Evolutionary conservation across 148 eudicot species (phyloP).

Genomic region (Euryodendron excelsum): DNA sequence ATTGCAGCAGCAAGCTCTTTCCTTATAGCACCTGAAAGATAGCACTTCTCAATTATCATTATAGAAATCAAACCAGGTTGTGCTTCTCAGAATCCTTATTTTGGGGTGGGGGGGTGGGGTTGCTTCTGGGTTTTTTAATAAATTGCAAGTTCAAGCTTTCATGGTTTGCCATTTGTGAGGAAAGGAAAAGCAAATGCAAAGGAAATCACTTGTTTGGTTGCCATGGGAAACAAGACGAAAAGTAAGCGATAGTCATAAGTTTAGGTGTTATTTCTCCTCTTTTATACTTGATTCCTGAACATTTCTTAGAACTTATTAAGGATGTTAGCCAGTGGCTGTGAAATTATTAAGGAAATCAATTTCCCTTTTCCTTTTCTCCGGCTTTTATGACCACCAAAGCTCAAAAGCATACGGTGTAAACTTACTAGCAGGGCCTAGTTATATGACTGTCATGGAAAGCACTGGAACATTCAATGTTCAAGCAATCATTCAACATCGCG

Average conservation of each 20-base stretch:
- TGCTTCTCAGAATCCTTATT: too few species aligned
- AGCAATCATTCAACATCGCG: neutral
- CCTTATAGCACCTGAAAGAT: conserved; percentile 54
- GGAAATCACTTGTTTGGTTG: neutral
- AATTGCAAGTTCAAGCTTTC: neutral
- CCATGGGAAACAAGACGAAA: neutral
- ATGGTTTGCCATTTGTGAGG: neutral
- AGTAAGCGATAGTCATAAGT: neutral
- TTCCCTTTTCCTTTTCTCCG: neutral
- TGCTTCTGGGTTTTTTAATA: neutral
- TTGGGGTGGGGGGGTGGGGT: neutral
- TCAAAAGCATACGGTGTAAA: neutral
- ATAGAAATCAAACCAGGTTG: too few species aligned
- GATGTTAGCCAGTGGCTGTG: neutral
- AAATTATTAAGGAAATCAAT: neutral
- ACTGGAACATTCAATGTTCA: neutral
- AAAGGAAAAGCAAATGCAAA: neutral
- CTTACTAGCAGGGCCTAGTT: neutral
- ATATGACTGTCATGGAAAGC: neutral
- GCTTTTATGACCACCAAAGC: neutral
- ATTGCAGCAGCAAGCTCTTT: conserved; percentile 70
- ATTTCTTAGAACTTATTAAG: neutral
- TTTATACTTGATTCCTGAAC: neutral
- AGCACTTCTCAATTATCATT: too few species aligned
- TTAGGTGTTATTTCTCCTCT: neutral